Evolutionary conservation across 495 filamentous ascomycete genomes (phyloP), one percentile per base, ranked within the genome.

Genomic region (Aspergillus carlsbadensis): DNA sequence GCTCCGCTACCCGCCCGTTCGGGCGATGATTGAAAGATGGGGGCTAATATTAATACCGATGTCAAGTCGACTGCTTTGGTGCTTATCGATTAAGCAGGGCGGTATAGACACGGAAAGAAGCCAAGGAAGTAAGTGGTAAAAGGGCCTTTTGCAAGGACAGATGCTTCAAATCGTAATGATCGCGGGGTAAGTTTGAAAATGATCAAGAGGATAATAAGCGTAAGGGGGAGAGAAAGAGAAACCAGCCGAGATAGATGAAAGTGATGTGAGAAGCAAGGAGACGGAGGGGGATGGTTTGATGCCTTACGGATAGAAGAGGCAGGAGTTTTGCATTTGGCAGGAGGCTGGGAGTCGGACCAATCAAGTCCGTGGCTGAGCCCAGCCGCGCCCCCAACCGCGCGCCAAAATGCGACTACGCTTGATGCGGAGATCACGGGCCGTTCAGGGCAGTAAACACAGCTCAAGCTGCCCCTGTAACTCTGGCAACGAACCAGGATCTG

Each of bases 341-440:
- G 71, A 71, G 72, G 74, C 72, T 77, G 72, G 72, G 67, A 68
- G 14, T 65, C 59, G 15, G 57, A 51, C 69, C 72, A 73, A 72
- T 64, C 68, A 69, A 59, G 34, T 46, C 61, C 67, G 56, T 60
- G 59, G 59, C 57, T 65, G 62, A 60, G 56, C 53, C 62, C 54
- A 71, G 61, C 59, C 62, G 60, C 63, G 65, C 64, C 58, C 62
- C 49, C 3, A n/a, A n/a, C n/a, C n/a, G n/a, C n/a, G n/a, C n/a
- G n/a, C n/a, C n/a, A 65, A 53, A 51, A 43, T 40, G 14, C 26
- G 24, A 26, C 39, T 33, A 51, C 15, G 2, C 59, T 52, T 41
- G 18, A 49, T 58, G 0, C 21, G 61, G 10, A 52, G 65, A 68
- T 70, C 70, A 59, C 54, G 8, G 65, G 60, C 60, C 11, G 63